A percentile compares a stretch with the other conserved stretches of the same genome.
These are phyloP conservation scores for Leptographium radiaticola DNA, from an alignment of 2,329 filamentous ascomycete genomes.

Conservation along the genomic window DNA sequence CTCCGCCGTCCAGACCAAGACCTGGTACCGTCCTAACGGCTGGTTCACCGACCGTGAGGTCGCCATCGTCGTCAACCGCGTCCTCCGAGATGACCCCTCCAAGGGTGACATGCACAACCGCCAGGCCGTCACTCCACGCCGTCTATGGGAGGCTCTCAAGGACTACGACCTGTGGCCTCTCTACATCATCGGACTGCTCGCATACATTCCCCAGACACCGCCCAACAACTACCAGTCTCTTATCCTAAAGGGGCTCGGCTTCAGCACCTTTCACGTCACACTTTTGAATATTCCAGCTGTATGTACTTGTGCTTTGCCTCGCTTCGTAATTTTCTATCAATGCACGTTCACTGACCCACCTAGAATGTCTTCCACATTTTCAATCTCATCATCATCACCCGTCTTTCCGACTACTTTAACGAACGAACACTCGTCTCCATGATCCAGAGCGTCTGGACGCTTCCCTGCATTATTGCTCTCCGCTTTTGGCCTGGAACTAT, in stretches of 20 bases:
- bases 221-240: conserved; percentile 44
- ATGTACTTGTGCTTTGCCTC: conserved; percentile 6
- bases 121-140: conserved; percentile 33
- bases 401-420: conserved; percentile 35
- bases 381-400: conserved; percentile 30
- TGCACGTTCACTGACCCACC: neutral
- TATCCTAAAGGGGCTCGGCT: conserved; percentile 41
- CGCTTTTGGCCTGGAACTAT: conserved; percentile 29
- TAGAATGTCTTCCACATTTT: conserved; percentile 36
- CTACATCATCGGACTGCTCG: conserved; percentile 39
- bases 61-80: conserved; percentile 45
- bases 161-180: conserved; percentile 25
- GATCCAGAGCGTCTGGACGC: conserved; percentile 36
- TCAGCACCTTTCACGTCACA: conserved; percentile 47
- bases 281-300: conserved; percentile 42
- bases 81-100: conserved; percentile 43
- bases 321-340: neutral
- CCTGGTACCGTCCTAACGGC: conserved; percentile 37
- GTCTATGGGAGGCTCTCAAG: conserved; percentile 35
- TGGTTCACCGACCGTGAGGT: conserved; percentile 48
- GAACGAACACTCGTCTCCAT: conserved; percentile 32
- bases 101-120: conserved; percentile 50
- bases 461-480: conserved; percentile 40
- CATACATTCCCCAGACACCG: conserved; percentile 36
- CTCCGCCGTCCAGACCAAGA: conserved; percentile 36